Conservation (phyloP, 1,139 yeast species). For the Zygoascus sp. region DNA sequence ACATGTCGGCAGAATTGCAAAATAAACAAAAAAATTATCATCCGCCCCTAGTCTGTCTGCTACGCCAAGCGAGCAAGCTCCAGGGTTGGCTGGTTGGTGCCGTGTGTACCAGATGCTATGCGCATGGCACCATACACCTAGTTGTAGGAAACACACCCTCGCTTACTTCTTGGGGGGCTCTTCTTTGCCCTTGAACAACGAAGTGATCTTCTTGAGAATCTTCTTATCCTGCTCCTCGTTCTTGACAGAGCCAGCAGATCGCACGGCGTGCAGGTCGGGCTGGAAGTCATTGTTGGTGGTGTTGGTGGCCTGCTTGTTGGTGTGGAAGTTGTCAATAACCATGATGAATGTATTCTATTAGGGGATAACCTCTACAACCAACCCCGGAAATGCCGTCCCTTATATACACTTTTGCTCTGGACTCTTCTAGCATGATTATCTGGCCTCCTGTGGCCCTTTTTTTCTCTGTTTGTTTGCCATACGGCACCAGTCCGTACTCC, state of each 20-base stretch:
- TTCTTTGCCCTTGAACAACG: constrained; percentile 11
- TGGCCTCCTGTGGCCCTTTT: background rate
- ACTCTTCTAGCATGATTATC: background rate
- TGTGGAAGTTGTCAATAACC: constrained; percentile 3
- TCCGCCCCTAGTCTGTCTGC: no score
- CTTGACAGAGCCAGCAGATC: constrained; percentile 12
- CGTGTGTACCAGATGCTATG: no score
- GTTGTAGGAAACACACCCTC: no score
- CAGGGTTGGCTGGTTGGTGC: no score
- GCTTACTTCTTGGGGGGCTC: background rate
- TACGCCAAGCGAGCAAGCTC: no score
- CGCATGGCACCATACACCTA: no score
- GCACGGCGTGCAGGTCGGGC: constrained; percentile 9
- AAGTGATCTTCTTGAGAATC: constrained; percentile 11
- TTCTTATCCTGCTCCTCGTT: constrained; percentile 10
- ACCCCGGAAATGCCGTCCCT: background rate
- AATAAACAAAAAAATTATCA: no score
- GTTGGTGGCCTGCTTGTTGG: background rate
- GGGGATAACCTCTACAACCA: background rate
- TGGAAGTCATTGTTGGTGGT: constrained; percentile 1
- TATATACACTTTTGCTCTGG: background rate
- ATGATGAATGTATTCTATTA: background rate
- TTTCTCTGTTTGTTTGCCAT: background rate
- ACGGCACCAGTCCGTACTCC: background rate
- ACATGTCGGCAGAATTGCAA: no score